phyloP scores from a whole-genome alignment of 1,284 basidiomycete species.

The Mycosarcoma mackinlayi region DNA sequence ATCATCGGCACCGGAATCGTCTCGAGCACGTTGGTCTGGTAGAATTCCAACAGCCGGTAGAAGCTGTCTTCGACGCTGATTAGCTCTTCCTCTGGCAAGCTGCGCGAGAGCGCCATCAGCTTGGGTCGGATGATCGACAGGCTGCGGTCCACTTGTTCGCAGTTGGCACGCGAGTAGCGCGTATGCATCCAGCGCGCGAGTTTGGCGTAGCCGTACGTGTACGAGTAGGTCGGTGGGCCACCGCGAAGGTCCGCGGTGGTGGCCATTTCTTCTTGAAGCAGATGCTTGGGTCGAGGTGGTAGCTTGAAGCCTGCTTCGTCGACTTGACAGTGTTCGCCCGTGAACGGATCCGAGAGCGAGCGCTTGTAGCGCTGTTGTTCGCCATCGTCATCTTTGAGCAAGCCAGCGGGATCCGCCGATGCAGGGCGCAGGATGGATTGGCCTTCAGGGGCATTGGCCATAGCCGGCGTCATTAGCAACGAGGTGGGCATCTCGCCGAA shows the following conservation, averaged over 20 bases:
- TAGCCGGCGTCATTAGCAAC: conserved; percentile 37
- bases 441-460: conserved; percentile 24
- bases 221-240: conserved; percentile 29
- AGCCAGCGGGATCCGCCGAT: conserved; percentile 12
- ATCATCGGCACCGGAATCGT: conserved; percentile 38
- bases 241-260: conserved; percentile 32
- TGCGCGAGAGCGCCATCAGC: conserved; percentile 35
- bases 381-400: neutral
- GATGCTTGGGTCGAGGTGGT: conserved; percentile 20
- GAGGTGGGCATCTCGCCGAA: conserved; percentile 48
- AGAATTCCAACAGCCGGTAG: conserved; percentile 32
- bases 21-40: conserved; percentile 44
- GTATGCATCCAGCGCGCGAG: conserved; percentile 51
- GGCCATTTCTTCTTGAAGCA: conserved; percentile 40
- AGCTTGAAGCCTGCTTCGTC: conserved; percentile 37
- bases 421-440: conserved; percentile 29
- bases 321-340: conserved; percentile 5
- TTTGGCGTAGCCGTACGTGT: conserved; percentile 53
- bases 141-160: conserved; percentile 37
- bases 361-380: conserved; percentile 3
- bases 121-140: conserved; percentile 35
- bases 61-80: conserved; percentile 41
- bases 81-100: conserved; percentile 38
- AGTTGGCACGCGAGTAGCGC: conserved; percentile 26
- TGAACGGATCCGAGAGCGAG: conserved; percentile 9